Conservation (phyloP, 106 monocot genomes). For the Apostasia shenzhenica region DNA sequence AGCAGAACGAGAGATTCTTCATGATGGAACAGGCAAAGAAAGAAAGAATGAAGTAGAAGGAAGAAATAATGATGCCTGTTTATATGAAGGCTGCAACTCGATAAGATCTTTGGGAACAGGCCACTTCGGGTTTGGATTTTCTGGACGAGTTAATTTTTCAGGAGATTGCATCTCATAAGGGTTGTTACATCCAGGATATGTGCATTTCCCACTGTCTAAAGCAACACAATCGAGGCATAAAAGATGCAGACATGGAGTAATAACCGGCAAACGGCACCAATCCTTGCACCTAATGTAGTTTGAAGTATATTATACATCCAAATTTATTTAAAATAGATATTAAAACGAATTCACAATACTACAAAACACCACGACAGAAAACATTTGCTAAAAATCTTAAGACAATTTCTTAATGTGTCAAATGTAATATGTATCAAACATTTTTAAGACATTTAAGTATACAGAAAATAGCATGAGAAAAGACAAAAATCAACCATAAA, state of each 20-base stretch:
- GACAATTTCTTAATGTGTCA: too few relatives aligned
- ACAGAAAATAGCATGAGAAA: too few relatives aligned
- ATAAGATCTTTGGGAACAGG: slow-evolving; percentile 99
- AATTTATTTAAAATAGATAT: too few relatives aligned
- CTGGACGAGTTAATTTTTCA: slow-evolving; percentile 82
- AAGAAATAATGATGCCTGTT: slow-evolving; percentile 47
- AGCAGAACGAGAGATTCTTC: neutral
- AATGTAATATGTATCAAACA: too few relatives aligned
- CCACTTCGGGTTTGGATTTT: slow-evolving; percentile 99
- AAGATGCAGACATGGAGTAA: slow-evolving; percentile 96
- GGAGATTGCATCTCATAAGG: slow-evolving; percentile 94
- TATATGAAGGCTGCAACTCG: slow-evolving; percentile 96
- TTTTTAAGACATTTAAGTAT: too few relatives aligned
- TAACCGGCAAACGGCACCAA: slow-evolving; percentile 96
- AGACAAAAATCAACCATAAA: too few relatives aligned
- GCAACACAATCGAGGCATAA: slow-evolving; percentile 91
- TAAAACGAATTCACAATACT: too few relatives aligned
- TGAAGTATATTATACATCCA: too few relatives aligned
- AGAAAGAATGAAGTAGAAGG: neutral
- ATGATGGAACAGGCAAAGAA: neutral
- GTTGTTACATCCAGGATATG: slow-evolving; percentile 75
- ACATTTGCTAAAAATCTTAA: too few relatives aligned
- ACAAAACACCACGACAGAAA: too few relatives aligned
- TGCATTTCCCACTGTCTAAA: slow-evolving; percentile 79
- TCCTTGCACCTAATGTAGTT: slow-evolving; percentile 59